Evolutionary conservation across 495 filamentous ascomycete species (phyloP), one percentile per base, ranked within the genome.

Genomic region (Penicillium simplicissimum): DNA sequence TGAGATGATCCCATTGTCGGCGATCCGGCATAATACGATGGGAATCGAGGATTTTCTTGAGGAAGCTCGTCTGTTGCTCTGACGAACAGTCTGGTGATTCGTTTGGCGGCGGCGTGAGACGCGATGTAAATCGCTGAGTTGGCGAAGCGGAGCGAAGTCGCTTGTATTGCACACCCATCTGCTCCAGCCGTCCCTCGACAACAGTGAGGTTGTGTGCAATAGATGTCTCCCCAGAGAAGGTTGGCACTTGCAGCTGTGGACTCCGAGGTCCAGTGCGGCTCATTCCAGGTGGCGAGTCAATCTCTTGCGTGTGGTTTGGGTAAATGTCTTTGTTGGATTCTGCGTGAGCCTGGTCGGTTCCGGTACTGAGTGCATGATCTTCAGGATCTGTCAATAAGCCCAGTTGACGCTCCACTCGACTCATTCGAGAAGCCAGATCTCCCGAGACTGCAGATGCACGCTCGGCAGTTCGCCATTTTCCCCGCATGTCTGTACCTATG

Each of bases 211-310:
- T 68, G 19, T 68, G 67, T 8, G 59, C 40, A 33, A 74, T 60
- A 4, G 71, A 71, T 6, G 71, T 68, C 49, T 74, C 71, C 1
- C 71, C 71, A 8, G 64, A 68, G 34, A 69, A 73, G 0, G 66
- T 52, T 1, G 56, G 63, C 0, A 67, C 59, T 31, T 60, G 37
- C 2, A 33, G 45, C 4, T 53, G 59, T 9, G 23, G 10, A 47
- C 11, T 59, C 15, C 17, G 28, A 38, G 23, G 3, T 23, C 42
- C 17, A 23, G 17, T 13, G 6, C 28, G 0, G 42, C 42, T 45
- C 14, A 19, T 23, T 45, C 9, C 42, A 7, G 21, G 38, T 13
- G 19, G 9, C 23, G 53, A 28, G 31, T 11, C 6, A 15, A 25
- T 31, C 9, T 49, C 47, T 14, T 31, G 47, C 23, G 11, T 25